Base-by-base conservation (phyloP, 2,329 filamentous ascomycete genomes). In the Colletotrichum godetiae region DNA sequence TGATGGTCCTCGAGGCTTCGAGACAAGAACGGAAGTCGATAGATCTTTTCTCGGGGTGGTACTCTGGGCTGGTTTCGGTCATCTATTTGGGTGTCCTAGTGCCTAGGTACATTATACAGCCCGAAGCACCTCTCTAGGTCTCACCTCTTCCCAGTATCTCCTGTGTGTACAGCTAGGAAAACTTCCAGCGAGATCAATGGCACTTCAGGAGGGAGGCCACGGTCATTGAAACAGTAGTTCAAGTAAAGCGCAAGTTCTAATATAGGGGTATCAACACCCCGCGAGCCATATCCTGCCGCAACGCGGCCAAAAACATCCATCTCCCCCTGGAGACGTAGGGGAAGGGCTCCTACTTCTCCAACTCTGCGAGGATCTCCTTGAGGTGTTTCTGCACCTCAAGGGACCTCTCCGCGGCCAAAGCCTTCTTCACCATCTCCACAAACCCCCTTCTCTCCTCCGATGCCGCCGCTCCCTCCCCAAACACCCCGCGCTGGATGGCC, bases 321-420 rank as follows among this genome's bases (percentile, higher is more conserved):
- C 33, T n/a, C 7, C 13, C 13, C 7, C 42, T 49, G 42, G 42
- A 49, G 42, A 49, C n/a, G 19, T 49, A 49, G 19, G 15, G 6
- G 15, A 15, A 46, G 19, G 5, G 7, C 24, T 42, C 24, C 55
- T 73, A 59, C 66, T 68, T 67, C 70, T 74, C 73, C 63, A 84
- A 57, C 65, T 82, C 79, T 13, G 79, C 77, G 29, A 81, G 67
- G n/a, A 82, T 80, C 56, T 80, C 79, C 70, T 80, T 84, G 75
- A 87, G 80, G 5, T 83, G 79, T 75, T 81, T 85, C 77, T 86
- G 85, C 19, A 88, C 84, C 62, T 87, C 86, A 33, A 84, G 72
- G 1, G 85, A 85, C 61, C 87, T 81, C 76, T 88, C 87, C 8
- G 78, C 81, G 6, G 76, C 77, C 13, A 82, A 67, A n/a, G 86